Conservation (phyloP, 2,329 filamentous ascomycete genomes). For the Sclerotinia subarctica region DNA sequence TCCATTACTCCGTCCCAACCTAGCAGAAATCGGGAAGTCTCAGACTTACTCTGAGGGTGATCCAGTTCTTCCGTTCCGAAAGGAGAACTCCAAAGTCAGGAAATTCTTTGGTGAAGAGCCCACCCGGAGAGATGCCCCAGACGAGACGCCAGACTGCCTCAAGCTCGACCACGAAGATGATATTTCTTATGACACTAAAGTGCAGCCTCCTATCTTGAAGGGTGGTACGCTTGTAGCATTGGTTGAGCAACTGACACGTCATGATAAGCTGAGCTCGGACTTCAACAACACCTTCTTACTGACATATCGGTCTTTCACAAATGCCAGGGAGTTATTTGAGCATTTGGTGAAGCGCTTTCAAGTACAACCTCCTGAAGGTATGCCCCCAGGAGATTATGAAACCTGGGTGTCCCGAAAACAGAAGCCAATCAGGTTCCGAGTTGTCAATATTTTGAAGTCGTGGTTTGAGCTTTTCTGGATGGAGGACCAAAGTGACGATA, state of each 20-base stretch:
- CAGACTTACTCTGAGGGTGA: slow-evolving; percentile 60
- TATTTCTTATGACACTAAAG: slow-evolving; percentile 83
- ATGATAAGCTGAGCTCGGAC: slow-evolving; percentile 89
- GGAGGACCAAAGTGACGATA: slow-evolving; percentile 84
- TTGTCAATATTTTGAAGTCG: slow-evolving; percentile 95
- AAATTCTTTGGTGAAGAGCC: slow-evolving; percentile 66
- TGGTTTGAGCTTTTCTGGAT: slow-evolving; percentile 99
- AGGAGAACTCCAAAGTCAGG: slow-evolving; percentile 61
- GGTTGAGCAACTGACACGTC: slow-evolving; percentile 91
- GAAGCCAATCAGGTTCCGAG: slow-evolving; percentile 90
- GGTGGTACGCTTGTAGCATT: slow-evolving; percentile 85
- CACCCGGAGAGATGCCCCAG: slow-evolving; percentile 44
- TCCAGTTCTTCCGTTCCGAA: slow-evolving; percentile 51
- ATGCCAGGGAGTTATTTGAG: slow-evolving; percentile 86
- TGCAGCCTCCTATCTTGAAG: slow-evolving; percentile 71
- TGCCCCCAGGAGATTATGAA: slow-evolving; percentile 73
- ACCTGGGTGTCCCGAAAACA: slow-evolving; percentile 92
- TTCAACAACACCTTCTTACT: slow-evolving; percentile 98
- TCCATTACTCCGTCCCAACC: slow-evolving; percentile 30
- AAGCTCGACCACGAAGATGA: slow-evolving; percentile 85
- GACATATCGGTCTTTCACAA: slow-evolving; percentile 93
- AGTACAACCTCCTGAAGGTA: slow-evolving; percentile 82
- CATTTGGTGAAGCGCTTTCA: slow-evolving; percentile 87
- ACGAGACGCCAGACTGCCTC: slow-evolving; percentile 81
- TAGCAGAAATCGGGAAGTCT: slow-evolving; percentile 40